Evolutionary conservation across 75 land plant species (phyloP).

Genomic region (Gnetum montanum): DNA sequence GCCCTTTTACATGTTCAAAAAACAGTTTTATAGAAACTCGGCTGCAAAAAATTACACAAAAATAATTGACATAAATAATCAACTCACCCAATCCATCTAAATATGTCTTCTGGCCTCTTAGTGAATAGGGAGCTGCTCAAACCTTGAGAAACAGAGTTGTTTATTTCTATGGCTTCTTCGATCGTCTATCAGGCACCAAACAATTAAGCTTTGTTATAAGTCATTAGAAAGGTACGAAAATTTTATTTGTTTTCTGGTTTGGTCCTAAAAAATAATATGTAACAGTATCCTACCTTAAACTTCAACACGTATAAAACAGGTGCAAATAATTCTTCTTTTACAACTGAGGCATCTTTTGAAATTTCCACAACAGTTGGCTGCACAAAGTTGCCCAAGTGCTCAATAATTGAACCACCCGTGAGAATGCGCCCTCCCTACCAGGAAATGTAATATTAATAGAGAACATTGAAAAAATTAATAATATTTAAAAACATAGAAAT

Average conservation of each 20-base stretch:
- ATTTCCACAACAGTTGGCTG: constrained; percentile 93
- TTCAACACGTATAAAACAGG: constrained; percentile 92
- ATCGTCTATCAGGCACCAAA: constrained; percentile 54
- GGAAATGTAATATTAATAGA: background rate
- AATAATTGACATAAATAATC: too few species aligned
- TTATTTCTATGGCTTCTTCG: constrained; percentile 77
- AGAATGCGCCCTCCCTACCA: constrained; percentile 79
- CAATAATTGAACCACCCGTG: constrained; percentile 58
- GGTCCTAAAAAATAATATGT: too few species aligned
- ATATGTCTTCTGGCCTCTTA: constrained; percentile 62
- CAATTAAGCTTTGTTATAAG: too few species aligned
- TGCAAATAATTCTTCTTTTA: constrained; percentile 90
- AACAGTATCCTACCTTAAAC: constrained; percentile 66
- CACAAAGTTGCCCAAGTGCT: constrained; percentile 80
- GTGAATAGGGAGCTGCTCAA: constrained; percentile 96
- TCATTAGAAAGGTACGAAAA: too few species aligned
- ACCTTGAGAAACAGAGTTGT: constrained; percentile 98
- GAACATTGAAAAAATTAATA: background rate
- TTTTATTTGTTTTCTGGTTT: too few species aligned
- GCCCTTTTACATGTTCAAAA: too few species aligned
- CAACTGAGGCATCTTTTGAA: constrained; percentile 65
- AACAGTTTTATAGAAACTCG: too few species aligned
- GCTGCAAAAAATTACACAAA: too few species aligned
- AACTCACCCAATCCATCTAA: constrained; percentile 97
- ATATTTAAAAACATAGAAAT: too few species aligned